phyloP scores from a whole-genome alignment of 2,329 filamentous ascomycete species.

The Calycina marina region DNA sequence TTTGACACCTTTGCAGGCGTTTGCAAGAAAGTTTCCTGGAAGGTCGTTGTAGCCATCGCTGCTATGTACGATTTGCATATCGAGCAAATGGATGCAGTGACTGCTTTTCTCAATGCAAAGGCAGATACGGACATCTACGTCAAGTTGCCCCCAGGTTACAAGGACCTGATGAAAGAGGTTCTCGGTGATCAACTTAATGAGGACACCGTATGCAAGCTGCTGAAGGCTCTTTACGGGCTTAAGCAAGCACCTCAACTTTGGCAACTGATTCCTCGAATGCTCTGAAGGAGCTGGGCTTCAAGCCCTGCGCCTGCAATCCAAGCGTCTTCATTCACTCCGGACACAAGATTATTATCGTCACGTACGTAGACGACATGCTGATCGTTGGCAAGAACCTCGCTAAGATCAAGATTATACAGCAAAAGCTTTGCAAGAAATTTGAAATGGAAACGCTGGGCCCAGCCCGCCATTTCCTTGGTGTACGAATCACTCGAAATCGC shows the following conservation, averaged over 20 bases:
- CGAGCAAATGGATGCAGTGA: constrained; percentile 9
- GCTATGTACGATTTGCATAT: constrained; percentile 3
- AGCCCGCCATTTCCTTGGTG: constrained; percentile 15
- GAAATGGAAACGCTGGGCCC: constrained; percentile 17
- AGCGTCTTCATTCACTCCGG: constrained; percentile 12
- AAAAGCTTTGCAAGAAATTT: constrained; percentile 9
- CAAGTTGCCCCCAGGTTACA: constrained; percentile 11
- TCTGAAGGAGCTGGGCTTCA: constrained; percentile 12
- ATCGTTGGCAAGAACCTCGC: neutral
- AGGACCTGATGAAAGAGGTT: too few relatives aligned
- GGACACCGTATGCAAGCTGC: constrained; percentile 3
- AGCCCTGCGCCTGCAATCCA: constrained; percentile 4
- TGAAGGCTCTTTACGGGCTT: constrained; percentile 20
- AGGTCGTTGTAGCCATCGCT: constrained; percentile 5
- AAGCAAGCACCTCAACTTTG: constrained; percentile 19
- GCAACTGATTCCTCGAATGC: constrained; percentile 13
- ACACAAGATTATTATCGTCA: constrained; percentile 7
- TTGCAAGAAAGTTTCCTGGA: constrained; percentile 4
- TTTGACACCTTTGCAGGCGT: constrained; percentile 8
- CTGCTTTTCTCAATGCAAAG: constrained; percentile 20
- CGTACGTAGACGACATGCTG: constrained; percentile 22
- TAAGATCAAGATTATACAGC: constrained; percentile 9
- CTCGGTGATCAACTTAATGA: neutral
- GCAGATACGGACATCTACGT: constrained; percentile 20
- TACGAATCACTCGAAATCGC: constrained; percentile 12